Base-by-base conservation (phyloP, 148 eudicot species). In the Rhododendron molle region DNA sequence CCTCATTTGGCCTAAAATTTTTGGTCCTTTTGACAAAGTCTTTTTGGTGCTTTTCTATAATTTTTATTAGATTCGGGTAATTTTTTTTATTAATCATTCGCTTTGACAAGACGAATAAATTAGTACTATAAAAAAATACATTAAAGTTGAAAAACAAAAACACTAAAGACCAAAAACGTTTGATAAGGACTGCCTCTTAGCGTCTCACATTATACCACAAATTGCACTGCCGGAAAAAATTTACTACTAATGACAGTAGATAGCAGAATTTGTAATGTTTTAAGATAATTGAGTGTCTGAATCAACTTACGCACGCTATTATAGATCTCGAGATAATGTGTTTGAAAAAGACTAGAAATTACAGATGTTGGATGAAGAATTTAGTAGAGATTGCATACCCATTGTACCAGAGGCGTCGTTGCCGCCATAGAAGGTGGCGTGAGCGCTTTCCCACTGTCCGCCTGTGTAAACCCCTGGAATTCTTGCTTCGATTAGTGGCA, bases 341-440 rank as follows among this genome's bases (percentile, higher is more conserved):
- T 26, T n/a, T n/a, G 12, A 23, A 62, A 62, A 7, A n/a, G 38
- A 1, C 18, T 12, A 2, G 72, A 65, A 69, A 13, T 28, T 69
- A 69, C 14, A n/a, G 71, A n/a, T 60, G 26, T 60, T 0, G 0
- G 32, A 4, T 11, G 28, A 3, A 67, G 73, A 67, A 11, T 26
- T 26, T 11, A 26, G 14, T 10, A n/a, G 78, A 76, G 78, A 76
- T 1, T 30, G 72, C 62, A 21, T 90, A 93, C 95, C 95, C 95
- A 93, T 91, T 46, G 95, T 93, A 21, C 95, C 95, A 26, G 95
- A 93, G 81, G 95, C 95, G 76, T 93, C 95, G n/a, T 90, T 62
- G 15, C 95, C 95, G 18, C 95, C 95, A 58, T 93, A 93, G 79
- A 93, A 93, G 71, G 95, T 93, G 21, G 95, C 95, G 60, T 93